Evolutionary conservation across 805 yeast genomes (phyloP), one percentile per base, ranked within the genome.

Genomic region (Sugiyamaella boreocaroliniensis): DNA sequence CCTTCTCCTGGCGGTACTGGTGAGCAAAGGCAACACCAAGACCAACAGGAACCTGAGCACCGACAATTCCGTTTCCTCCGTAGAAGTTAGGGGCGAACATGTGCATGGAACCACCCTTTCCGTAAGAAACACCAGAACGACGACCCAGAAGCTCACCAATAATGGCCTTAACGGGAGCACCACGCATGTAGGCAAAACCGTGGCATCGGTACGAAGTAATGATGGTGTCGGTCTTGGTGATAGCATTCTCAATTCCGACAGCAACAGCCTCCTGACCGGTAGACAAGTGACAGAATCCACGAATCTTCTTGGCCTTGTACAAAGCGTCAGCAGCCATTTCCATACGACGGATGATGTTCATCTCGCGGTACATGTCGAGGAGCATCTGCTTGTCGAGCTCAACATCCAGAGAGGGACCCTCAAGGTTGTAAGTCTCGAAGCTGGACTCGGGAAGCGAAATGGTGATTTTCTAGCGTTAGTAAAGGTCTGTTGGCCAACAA

Each of bases 81-180:
- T 85, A 93, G 79, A 93, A 93, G 57, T 95, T 95, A 46, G 85
- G 83, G 47, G 95, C 87, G 71, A 84, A 93, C 90, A 93, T 87
- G 77, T 93, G 99, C 99, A 93, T 93, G 60, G 99, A 93, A 65
- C 99, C 99, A 78, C 99, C 99, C 76, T 93, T 93, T 76, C 99
- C 99, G 75, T 76, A 84, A 43, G 97, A 86, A 56, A 87, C 95
- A 78, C 99, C 98, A 54, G 85, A 76, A 77, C 96, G 84, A 76
- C 85, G 86, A 65, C 99, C 99, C 92, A 93, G 86, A 71, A 93
- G 80, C 76, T 93, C 99, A 58, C 96, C 98, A 62, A 93, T 75
- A 53, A 93, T 95, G 55, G 79, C 84, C 73, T 86, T 82, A 61
- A 90, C 96, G 16, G 96, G 76, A 19, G 95, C 87, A 61, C 99